phyloP scores from a whole-genome alignment of 2,329 filamentous ascomycete species.

The Penicillium olsonii region DNA sequence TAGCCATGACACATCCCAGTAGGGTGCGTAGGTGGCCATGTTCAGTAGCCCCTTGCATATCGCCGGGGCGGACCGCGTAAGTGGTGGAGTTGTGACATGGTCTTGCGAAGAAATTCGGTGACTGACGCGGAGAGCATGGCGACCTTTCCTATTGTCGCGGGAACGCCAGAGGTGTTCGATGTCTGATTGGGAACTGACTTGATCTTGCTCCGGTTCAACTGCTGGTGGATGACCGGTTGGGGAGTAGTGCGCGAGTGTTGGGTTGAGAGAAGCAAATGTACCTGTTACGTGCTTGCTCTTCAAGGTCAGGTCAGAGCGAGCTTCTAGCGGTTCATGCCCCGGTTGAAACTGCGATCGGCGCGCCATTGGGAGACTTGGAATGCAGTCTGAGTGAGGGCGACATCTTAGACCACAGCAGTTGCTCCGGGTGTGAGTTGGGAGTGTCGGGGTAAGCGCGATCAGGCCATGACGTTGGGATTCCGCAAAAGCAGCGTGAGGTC shows the following conservation, averaged over 20 bases:
- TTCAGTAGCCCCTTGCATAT: constrained; percentile 43
- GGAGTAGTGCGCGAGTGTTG: constrained; percentile 46
- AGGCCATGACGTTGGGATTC: neutral
- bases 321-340: constrained; percentile 14
- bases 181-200: constrained; percentile 2
- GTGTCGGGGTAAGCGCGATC: neutral
- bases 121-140: constrained; percentile 44
- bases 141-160: constrained; percentile 51
- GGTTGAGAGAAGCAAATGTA: constrained; percentile 52
- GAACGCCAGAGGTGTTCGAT: constrained; percentile 44
- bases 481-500: neutral
- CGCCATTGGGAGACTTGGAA: constrained; percentile 7
- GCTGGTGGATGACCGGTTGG: constrained; percentile 4
- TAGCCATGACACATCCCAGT: constrained; percentile 60
- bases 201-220: constrained; percentile 3
- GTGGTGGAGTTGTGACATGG: constrained; percentile 30
- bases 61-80: constrained; percentile 34
- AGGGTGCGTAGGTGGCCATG: constrained; percentile 54
- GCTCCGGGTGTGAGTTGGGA: neutral
- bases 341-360: constrained; percentile 19
- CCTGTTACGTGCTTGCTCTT: constrained; percentile 32
- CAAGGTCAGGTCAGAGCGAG: constrained; percentile 10
- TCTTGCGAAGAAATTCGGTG: constrained; percentile 19
- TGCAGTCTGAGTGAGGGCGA: neutral
- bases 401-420: neutral